Evolutionary conservation across 495 filamentous ascomycete species (phyloP).

Genomic region (Neurospora tetraspora): DNA sequence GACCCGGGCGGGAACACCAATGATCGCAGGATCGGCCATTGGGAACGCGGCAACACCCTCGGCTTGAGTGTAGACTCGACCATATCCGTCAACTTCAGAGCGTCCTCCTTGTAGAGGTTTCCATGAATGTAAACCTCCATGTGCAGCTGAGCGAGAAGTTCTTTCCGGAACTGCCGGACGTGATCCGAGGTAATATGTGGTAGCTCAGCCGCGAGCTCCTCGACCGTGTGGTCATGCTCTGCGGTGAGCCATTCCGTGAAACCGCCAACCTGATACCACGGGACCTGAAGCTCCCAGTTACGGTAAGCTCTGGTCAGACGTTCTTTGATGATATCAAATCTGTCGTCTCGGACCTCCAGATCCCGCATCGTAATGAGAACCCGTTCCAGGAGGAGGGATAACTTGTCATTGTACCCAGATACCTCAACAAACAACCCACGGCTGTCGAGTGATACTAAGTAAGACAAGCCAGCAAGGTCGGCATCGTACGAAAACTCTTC

Average conservation of each 20-base stretch:
- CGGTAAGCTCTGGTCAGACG: conserved; percentile 60
- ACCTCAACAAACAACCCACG: conserved; percentile 72
- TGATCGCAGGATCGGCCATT: conserved; percentile 71
- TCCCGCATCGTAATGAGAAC: conserved; percentile 81
- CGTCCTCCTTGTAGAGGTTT: conserved; percentile 94
- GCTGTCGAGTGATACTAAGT: conserved; percentile 58
- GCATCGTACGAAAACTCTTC: conserved; percentile 96
- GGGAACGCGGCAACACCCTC: conserved; percentile 58
- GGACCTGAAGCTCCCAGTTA: conserved; percentile 80
- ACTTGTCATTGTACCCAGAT: conserved; percentile 92
- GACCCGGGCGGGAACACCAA: conserved; percentile 68
- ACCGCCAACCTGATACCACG: conserved; percentile 84
- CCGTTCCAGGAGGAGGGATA: conserved; percentile 83
- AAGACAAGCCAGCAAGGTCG: conserved; percentile 84
- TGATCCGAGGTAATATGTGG: conserved; percentile 62
- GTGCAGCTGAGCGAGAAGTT: conserved; percentile 72
- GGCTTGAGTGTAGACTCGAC: conserved; percentile 74
- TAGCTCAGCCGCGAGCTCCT: conserved; percentile 71
- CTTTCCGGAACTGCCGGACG: conserved; percentile 66
- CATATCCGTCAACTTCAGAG: conserved; percentile 72
- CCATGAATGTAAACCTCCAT: conserved; percentile 85
- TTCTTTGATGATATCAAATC: conserved; percentile 90
- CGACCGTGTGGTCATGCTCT: conserved; percentile 69
- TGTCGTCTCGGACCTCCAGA: conserved; percentile 67
- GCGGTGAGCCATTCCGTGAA: conserved; percentile 69